Percentiles rank a stretch among this genome's conserved stretches.
phyloP scores from a whole-genome alignment of 75 land plant species.

The Cupressus sempervirens region DNA sequence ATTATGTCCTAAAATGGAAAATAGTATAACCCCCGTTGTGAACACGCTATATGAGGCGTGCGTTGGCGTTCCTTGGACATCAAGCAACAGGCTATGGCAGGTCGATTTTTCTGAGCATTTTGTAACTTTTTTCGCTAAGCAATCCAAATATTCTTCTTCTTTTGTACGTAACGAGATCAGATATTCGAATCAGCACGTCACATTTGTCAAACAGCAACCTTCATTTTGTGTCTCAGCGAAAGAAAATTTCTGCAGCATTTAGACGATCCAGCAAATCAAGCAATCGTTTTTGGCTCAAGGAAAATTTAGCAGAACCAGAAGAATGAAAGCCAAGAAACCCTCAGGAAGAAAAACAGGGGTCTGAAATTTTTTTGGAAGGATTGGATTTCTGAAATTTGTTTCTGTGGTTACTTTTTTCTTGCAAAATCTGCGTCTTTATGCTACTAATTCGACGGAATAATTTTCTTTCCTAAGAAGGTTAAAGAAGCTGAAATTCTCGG shows the following conservation, averaged over 20 bases:
- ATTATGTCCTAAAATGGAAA: not conserved
- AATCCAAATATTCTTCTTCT: not conserved
- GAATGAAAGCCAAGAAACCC: not conserved
- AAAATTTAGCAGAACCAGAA: not conserved
- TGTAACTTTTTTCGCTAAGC: not conserved
- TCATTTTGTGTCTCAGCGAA: not conserved
- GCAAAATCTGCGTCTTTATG: not conserved
- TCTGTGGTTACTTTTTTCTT: not conserved
- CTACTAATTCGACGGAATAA: not conserved
- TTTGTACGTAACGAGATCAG: not conserved
- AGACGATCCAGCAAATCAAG: not conserved
- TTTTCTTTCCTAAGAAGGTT: not conserved
- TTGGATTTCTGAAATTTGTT: not conserved
- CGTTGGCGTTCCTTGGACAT: not conserved
- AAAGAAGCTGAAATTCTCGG: not conserved
- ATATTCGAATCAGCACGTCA: not conserved
- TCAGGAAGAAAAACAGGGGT: not conserved
- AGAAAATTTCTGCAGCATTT: not conserved
- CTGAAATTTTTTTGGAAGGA: not conserved
- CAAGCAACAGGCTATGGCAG: not conserved
- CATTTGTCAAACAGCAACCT: not conserved
- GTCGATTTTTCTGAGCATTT: not conserved
- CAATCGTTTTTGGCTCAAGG: not conserved
- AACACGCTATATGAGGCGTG: not conserved
- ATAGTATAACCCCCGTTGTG: not conserved